These are phyloP conservation scores for Liquidambar formosana DNA, from an alignment of 164 flowering plant genomes.

Conservation along the genomic window DNA sequence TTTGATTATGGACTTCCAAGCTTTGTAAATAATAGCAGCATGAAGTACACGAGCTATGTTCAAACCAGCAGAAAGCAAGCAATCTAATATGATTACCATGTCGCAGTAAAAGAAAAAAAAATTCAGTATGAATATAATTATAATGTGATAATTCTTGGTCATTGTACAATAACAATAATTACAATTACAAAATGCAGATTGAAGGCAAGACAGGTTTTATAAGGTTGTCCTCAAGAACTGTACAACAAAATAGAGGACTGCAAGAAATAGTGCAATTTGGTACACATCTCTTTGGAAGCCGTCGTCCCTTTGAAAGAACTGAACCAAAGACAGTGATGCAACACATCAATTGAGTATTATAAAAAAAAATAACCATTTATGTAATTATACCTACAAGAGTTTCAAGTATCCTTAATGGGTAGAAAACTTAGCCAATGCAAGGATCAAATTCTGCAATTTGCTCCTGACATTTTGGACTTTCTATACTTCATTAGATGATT, in stretches of 20 bases:
- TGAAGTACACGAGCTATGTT: too few relatives aligned
- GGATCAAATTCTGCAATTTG: too few relatives aligned
- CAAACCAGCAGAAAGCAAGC: background rate
- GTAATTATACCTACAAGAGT: background rate
- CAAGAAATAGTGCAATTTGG: slow-evolving; percentile 78
- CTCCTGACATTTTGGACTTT: too few relatives aligned
- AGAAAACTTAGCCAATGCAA: too few relatives aligned
- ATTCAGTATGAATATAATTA: background rate
- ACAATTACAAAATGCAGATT: background rate
- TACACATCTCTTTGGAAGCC: slow-evolving; percentile 81
- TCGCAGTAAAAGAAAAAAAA: background rate
- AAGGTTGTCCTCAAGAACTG: slow-evolving; percentile 80
- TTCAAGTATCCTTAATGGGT: too few relatives aligned
- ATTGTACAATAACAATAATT: background rate
- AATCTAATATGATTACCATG: background rate
- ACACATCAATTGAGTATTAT: background rate
- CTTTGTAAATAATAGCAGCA: too few relatives aligned
- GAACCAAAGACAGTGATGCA: slow-evolving; percentile 18
- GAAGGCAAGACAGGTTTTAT: slow-evolving; percentile 24
- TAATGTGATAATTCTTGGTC: background rate
- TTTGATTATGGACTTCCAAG: too few relatives aligned
- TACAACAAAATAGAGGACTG: slow-evolving; percentile 79
- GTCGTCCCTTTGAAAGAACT: slow-evolving; percentile 88
- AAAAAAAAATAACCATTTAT: background rate
- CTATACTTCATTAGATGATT: too few relatives aligned